Conservation (phyloP, 2,329 filamentous ascomycete genomes). For the Xylaria sp. region DNA sequence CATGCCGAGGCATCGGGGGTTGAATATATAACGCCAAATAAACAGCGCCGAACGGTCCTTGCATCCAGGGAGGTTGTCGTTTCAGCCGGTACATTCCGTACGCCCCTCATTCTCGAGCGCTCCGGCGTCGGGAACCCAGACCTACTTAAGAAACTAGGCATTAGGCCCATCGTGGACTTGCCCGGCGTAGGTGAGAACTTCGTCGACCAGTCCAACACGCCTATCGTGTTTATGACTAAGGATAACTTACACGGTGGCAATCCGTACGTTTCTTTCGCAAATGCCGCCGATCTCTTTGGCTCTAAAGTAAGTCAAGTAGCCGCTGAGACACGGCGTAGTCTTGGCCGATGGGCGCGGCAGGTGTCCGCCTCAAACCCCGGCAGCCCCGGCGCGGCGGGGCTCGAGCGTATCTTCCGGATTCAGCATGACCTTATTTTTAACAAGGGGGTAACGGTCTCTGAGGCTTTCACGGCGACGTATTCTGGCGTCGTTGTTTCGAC, state of each 20-base stretch:
- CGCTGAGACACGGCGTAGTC: not conserved
- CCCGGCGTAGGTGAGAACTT: not conserved
- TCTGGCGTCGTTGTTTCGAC: not conserved
- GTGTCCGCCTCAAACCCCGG: not conserved
- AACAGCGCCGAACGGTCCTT: too few relatives aligned
- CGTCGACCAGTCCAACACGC: not conserved
- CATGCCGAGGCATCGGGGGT: not conserved
- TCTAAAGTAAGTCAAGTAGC: not conserved
- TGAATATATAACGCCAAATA: not conserved
- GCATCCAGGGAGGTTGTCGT: constrained; percentile 7
- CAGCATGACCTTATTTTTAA: not conserved
- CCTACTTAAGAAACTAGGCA: not conserved
- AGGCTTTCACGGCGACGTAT: not conserved
- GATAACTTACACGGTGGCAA: not conserved
- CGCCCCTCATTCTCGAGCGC: not conserved
- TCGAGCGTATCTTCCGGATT: not conserved
- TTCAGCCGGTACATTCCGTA: not conserved
- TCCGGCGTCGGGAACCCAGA: constrained; percentile 1
- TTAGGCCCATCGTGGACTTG: not conserved
- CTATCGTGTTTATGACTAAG: not conserved
- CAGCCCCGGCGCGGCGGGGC: not conserved
- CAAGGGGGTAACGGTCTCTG: not conserved
- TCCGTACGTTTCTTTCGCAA: not conserved
- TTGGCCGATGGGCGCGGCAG: not conserved
- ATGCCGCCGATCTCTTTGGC: not conserved